Percentiles rank a stretch among this genome's conserved stretches.
These are phyloP conservation scores for Astrothelium subdiscretum DNA, from an alignment of 495 filamentous ascomycete genomes.

Conservation along the genomic window DNA sequence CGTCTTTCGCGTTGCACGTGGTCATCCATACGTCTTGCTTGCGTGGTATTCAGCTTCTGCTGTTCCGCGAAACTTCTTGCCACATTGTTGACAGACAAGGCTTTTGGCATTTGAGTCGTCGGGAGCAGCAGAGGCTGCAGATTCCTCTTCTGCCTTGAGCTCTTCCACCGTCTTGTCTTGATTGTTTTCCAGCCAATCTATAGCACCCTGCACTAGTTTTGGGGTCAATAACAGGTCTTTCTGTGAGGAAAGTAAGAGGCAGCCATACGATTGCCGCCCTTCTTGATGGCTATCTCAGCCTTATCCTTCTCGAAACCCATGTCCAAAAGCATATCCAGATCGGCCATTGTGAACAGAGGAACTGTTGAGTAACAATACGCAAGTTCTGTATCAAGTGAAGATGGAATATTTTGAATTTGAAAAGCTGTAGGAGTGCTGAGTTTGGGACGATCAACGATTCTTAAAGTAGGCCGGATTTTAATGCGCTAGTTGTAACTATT, in stretches of 20 bases:
- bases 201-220: slow-evolving; percentile 63
- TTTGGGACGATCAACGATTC: too few relatives aligned
- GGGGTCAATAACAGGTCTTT: slow-evolving; percentile 6
- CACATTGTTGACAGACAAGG: slow-evolving; percentile 81
- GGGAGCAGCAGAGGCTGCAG: slow-evolving; percentile 40
- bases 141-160: slow-evolving; percentile 52
- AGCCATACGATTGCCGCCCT: slow-evolving; percentile 58
- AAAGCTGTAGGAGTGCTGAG: not conserved
- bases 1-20: not conserved
- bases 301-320: slow-evolving; percentile 88
- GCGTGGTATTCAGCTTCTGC: slow-evolving; percentile 84
- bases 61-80: slow-evolving; percentile 73
- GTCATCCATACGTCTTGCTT: slow-evolving; percentile 20
- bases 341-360: slow-evolving; percentile 28
- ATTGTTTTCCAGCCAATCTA: slow-evolving; percentile 89
- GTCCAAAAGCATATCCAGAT: slow-evolving; percentile 71
- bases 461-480: too few relatives aligned
- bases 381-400: slow-evolving; percentile 2
- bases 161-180: slow-evolving; percentile 74
- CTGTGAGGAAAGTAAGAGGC: not conserved
- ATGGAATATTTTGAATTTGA: not conserved
- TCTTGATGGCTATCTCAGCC: slow-evolving; percentile 70
- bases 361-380: slow-evolving; percentile 40
- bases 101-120: slow-evolving; percentile 52
- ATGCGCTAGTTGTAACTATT: too few relatives aligned